Percentiles rank a stretch among this genome's conserved stretches.
These are phyloP conservation scores for Candida golubevii DNA, from an alignment of 805 yeast species.

Conservation along the genomic window DNA sequence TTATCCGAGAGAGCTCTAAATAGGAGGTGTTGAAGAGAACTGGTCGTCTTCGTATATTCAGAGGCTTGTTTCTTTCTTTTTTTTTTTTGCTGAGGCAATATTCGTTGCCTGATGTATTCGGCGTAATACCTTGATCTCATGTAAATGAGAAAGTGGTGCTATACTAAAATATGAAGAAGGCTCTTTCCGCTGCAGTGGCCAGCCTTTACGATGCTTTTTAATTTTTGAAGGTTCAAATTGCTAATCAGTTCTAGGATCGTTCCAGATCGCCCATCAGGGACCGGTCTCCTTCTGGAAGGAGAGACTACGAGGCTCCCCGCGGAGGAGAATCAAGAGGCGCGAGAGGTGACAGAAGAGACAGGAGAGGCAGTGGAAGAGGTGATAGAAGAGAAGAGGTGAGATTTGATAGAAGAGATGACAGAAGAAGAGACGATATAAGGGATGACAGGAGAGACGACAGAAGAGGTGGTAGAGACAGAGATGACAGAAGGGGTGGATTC, in stretches of 20 bases:
- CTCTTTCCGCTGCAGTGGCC: no score
- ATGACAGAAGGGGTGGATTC: slow-evolving; percentile 11
- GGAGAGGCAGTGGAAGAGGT: slow-evolving; percentile 12
- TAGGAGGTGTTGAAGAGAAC: no score
- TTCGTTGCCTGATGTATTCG: no score
- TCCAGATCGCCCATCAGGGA: slow-evolving; percentile 25
- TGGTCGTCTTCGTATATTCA: background rate
- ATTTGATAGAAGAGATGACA: slow-evolving; percentile 20
- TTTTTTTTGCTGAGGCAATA: no score
- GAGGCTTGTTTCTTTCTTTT: background rate
- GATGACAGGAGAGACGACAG: slow-evolving; percentile 8
- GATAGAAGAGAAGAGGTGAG: slow-evolving; percentile 27
- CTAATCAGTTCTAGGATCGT: slow-evolving; percentile 21
- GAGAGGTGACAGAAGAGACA: slow-evolving; percentile 12
- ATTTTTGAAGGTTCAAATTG: slow-evolving; percentile 2
- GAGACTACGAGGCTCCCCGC: slow-evolving; percentile 25
- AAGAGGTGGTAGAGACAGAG: slow-evolving; percentile 15
- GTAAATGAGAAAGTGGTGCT: no score
- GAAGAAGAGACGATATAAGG: slow-evolving; percentile 15
- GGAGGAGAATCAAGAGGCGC: slow-evolving; percentile 11
- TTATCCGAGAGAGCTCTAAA: no score
- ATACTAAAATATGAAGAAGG: no score
- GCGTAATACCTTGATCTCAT: no score
- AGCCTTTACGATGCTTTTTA: no score
- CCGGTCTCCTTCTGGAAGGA: slow-evolving; percentile 34